Evolutionary conservation across 1,284 basidiomycete genomes (phyloP).

Genomic region (Ganoderma lucidum): DNA sequence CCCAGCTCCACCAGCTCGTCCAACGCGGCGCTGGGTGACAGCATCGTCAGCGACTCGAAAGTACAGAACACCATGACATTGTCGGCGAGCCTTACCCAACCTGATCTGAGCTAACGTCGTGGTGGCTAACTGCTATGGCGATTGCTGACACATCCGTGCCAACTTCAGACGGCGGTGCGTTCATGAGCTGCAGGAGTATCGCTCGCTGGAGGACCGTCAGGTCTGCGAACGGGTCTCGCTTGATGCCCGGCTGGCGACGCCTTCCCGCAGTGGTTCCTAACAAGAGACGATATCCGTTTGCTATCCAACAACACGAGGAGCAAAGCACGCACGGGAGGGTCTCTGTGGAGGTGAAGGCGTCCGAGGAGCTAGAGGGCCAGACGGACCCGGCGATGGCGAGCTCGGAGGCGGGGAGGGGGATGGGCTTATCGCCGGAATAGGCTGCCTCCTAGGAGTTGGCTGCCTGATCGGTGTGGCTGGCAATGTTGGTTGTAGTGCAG

Average conservation of each 20-base stretch:
- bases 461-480: background rate
- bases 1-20: conserved; percentile 77
- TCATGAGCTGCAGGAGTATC: conserved; percentile 68
- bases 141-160: conserved; percentile 67
- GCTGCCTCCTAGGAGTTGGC: background rate
- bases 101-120: conserved; percentile 45
- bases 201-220: conserved; percentile 68
- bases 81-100: conserved; percentile 53
- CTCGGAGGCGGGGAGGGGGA: conserved; percentile 8
- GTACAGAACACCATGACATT: too few relatives aligned
- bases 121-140: conserved; percentile 53
- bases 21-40: conserved; percentile 60
- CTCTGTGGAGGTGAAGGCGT: conserved; percentile 9
- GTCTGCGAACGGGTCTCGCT: conserved; percentile 58
- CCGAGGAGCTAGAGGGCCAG: background rate
- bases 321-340: conserved; percentile 1
- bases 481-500: background rate
- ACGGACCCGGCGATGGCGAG: conserved; percentile 4
- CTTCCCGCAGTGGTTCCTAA: background rate
- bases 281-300: background rate
- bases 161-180: conserved; percentile 34
- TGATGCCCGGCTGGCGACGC: conserved; percentile 22
- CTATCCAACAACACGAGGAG: background rate
- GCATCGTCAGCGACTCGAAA: conserved; percentile 3
- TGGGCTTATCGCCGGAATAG: background rate